Conservation (phyloP, 805 yeast genomes). For the Candida morakotiae region DNA sequence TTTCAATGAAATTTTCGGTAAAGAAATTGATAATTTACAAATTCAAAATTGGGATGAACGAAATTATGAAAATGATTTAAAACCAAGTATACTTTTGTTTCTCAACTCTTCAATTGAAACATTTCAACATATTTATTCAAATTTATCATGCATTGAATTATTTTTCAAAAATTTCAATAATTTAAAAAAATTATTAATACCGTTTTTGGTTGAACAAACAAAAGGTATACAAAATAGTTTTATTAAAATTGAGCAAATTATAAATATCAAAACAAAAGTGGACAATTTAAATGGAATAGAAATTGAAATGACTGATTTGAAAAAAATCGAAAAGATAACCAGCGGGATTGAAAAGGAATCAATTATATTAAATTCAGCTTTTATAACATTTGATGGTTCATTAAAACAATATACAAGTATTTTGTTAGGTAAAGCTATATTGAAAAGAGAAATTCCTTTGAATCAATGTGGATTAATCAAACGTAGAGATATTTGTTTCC, state of each 20-base stretch:
- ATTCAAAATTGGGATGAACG: slow-evolving; percentile 21
- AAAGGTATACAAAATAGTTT: slow-evolving; percentile 22
- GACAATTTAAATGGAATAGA: slow-evolving; percentile 21
- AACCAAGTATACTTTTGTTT: slow-evolving; percentile 16
- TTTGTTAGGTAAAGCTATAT: slow-evolving; percentile 37
- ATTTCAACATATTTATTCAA: slow-evolving; percentile 17
- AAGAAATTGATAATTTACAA: not conserved
- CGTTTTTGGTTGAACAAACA: slow-evolving; percentile 31
- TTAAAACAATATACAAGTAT: slow-evolving; percentile 33
- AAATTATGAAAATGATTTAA: slow-evolving; percentile 21
- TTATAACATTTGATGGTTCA: slow-evolving; percentile 29
- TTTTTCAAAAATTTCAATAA: slow-evolving; percentile 37
- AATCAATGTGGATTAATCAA: slow-evolving; percentile 29
- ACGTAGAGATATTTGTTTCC: slow-evolving; percentile 35
- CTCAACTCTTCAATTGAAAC: slow-evolving; percentile 13
- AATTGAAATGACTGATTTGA: slow-evolving; percentile 23
- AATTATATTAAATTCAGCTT: slow-evolving; percentile 23
- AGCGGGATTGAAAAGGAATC: slow-evolving; percentile 34
- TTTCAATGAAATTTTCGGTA: slow-evolving; percentile 25
- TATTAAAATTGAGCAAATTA: slow-evolving; percentile 21
- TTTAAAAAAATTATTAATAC: slow-evolving; percentile 33
- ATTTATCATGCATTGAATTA: slow-evolving; percentile 32
- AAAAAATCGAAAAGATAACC: slow-evolving; percentile 35
- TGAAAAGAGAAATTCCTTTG: slow-evolving; percentile 27
- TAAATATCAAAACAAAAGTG: slow-evolving; percentile 26